Evolutionary conservation across 805 yeast species (phyloP).

Genomic region (Suhomyces emberorum): DNA sequence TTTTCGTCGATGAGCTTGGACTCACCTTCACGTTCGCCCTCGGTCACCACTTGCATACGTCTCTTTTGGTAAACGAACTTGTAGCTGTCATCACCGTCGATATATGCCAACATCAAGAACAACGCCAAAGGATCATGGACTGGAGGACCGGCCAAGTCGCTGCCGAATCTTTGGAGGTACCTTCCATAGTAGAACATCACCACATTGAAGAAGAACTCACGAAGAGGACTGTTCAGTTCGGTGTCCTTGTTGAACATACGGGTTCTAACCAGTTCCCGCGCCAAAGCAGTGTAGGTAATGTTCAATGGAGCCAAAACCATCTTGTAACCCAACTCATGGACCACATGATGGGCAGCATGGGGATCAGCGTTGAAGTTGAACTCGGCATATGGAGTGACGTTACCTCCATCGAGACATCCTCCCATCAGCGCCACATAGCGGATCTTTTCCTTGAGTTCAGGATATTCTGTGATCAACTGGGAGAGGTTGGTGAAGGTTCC

Average conservation of each 20-base stretch:
- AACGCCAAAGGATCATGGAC: conserved; percentile 80
- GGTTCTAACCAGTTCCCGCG: conserved; percentile 26
- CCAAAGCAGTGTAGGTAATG: conserved; percentile 63
- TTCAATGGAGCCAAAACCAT: conserved; percentile 62
- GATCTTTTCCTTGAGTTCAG: conserved; percentile 49
- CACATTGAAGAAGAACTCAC: conserved; percentile 30
- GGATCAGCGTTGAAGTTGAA: conserved; percentile 78
- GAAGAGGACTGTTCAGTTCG: conserved; percentile 35
- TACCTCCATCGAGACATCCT: conserved; percentile 56
- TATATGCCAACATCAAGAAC: conserved; percentile 51
- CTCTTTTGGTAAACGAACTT: conserved; percentile 26
- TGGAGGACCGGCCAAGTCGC: conserved; percentile 59
- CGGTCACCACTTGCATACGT: conserved; percentile 20
- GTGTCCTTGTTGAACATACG: conserved; percentile 16
- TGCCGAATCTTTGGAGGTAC: conserved; percentile 13
- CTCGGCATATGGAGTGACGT: conserved; percentile 56
- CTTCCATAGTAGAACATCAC: conserved; percentile 18
- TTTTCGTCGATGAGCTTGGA: conserved; percentile 10
- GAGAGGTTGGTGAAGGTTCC: conserved; percentile 79
- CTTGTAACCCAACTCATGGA: conserved; percentile 49
- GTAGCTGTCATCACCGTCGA: conserved; percentile 19
- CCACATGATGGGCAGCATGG: conserved; percentile 60
- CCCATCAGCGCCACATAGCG: conserved; percentile 72
- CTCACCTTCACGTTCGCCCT: conserved; percentile 33
- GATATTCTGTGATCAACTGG: conserved; percentile 49